Conservation (phyloP, 441 rosid species). For the Erodium trifolium region DNA sequence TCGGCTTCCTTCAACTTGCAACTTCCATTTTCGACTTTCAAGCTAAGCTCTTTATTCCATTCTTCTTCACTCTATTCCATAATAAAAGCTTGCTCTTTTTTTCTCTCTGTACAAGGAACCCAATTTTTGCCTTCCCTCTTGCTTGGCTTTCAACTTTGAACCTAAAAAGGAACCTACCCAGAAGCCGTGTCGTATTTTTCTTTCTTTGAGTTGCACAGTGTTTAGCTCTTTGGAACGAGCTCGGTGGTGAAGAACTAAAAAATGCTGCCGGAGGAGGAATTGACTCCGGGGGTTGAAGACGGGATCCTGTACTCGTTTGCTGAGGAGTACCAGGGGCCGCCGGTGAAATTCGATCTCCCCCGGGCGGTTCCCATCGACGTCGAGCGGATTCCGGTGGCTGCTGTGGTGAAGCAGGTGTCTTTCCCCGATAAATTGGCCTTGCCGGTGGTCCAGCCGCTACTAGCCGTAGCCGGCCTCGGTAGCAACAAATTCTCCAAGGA, state of each 20-base stretch:
- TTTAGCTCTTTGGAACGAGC: background rate
- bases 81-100: background rate
- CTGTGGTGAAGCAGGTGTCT: slow-evolving; percentile 66
- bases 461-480: slow-evolving; percentile 30
- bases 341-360: slow-evolving; percentile 67
- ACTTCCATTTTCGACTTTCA: background rate
- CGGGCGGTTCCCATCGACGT: slow-evolving; percentile 81
- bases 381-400: slow-evolving; percentile 69
- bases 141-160: slow-evolving; percentile 11
- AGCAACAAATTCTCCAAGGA: slow-evolving; percentile 26
- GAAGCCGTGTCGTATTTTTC: background rate
- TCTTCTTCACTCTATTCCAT: background rate
- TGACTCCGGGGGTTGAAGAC: slow-evolving; percentile 24
- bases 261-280: slow-evolving; percentile 29
- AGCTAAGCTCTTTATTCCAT: background rate
- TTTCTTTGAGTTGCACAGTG: background rate
- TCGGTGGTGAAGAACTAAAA: background rate
- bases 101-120: background rate
- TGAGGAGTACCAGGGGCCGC: slow-evolving; percentile 79
- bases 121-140: background rate
- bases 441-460: slow-evolving; percentile 77
- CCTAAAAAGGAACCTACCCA: slow-evolving; percentile 1
- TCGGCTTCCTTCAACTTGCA: background rate
- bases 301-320: slow-evolving; percentile 63
- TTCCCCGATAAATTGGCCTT: slow-evolving; percentile 43